phyloP scores from a whole-genome alignment of 1,139 yeast species.

The Lodderomyces parapsilosis region DNA sequence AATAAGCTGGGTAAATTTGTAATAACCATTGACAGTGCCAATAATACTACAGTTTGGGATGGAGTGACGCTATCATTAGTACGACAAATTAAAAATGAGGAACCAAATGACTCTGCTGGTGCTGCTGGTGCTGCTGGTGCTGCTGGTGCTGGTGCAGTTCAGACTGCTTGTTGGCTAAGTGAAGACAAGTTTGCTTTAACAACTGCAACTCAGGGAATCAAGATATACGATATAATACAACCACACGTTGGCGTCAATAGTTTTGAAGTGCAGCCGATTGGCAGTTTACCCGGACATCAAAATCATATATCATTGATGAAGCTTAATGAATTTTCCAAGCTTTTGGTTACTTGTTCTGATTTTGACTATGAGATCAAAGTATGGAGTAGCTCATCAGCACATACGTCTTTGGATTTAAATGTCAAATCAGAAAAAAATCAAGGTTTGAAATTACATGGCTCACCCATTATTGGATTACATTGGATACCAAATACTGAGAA shows the following conservation, averaged over 20 bases:
- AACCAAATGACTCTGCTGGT: conserved; percentile 3
- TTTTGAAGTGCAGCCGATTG: conserved; percentile 50
- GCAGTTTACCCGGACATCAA: conserved; percentile 68
- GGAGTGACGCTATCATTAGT: conserved; percentile 32
- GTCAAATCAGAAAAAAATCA: conserved; percentile 13
- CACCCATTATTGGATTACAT: conserved; percentile 53
- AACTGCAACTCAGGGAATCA: conserved; percentile 54
- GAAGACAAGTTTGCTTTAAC: conserved; percentile 62
- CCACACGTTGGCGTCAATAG: conserved; percentile 11
- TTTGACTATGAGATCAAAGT: conserved; percentile 63
- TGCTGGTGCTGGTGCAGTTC: conserved; percentile 15
- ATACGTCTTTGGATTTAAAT: conserved; percentile 35
- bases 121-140: neutral
- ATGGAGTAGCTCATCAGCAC: conserved; percentile 67
- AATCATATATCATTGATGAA: conserved; percentile 56
- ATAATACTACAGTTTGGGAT: conserved; percentile 40
- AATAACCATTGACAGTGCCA: conserved; percentile 32
- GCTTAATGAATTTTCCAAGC: conserved; percentile 50
- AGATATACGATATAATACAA: conserved; percentile 51
- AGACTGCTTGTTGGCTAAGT: conserved; percentile 69
- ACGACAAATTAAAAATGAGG: conserved; percentile 23
- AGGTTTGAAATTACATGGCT: conserved; percentile 38
- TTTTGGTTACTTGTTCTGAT: conserved; percentile 74
- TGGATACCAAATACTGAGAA: conserved; percentile 44
- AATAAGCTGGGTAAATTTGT: conserved; percentile 35